Conservation (phyloP, 2,329 filamentous ascomycete species). For the Aspergillus ruber region DNA sequence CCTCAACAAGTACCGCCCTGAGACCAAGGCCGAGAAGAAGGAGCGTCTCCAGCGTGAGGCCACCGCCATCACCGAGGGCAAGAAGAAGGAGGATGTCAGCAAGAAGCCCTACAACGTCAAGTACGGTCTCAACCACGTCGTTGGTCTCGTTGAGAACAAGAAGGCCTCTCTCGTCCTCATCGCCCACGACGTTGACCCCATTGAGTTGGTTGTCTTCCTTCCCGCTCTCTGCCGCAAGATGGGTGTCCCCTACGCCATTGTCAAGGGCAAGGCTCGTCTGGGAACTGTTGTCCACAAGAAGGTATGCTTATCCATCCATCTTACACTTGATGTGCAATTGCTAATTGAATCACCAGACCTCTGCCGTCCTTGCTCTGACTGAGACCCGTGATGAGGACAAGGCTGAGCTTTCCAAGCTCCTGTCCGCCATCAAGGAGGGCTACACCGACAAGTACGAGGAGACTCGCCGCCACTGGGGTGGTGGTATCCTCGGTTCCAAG, state of each 20-base stretch:
- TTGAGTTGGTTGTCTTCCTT: constrained; percentile 98
- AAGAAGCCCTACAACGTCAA: constrained; percentile 99
- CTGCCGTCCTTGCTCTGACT: constrained; percentile 88
- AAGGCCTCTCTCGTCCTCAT: constrained; percentile 98
- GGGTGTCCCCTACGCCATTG: constrained; percentile 97
- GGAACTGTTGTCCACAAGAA: constrained; percentile 99
- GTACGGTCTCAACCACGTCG: constrained; percentile 99
- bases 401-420: constrained; percentile 92
- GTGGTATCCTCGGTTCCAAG: constrained; percentile 99
- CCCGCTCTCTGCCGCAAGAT: constrained; percentile 99
- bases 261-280: constrained; percentile 99
- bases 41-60: constrained; percentile 98
- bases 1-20: constrained; percentile 99
- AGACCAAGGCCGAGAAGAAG: constrained; percentile 99
- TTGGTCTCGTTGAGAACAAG: constrained; percentile 98
- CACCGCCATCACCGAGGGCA: constrained; percentile 93
- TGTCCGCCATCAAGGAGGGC: constrained; percentile 94
- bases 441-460: constrained; percentile 96
- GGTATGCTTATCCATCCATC: constrained; percentile 44
- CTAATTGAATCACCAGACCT: constrained; percentile 59
- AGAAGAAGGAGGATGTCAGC: constrained; percentile 99
- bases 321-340: neutral
- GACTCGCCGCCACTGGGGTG: constrained; percentile 89
- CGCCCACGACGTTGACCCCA: constrained; percentile 98
- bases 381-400: constrained; percentile 99